A percentile compares a stretch with the other conserved stretches of the same genome.
Conservation (phyloP, 2,329 filamentous ascomycete genomes). For the Bertia moriformis region DNA sequence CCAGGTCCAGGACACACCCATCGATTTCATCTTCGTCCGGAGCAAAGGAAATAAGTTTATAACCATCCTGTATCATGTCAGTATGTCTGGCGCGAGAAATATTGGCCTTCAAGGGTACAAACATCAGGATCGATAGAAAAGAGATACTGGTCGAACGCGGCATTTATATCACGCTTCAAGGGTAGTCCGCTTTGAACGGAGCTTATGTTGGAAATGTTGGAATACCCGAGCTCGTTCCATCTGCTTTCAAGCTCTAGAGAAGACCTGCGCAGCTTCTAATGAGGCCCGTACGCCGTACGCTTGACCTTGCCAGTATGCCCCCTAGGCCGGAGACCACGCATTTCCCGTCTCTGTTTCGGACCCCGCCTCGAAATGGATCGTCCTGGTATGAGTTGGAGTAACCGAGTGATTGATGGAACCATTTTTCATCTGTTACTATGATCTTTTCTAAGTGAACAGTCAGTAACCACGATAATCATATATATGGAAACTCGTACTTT, state of each 20-base stretch:
- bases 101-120: too few species aligned
- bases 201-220: slow-evolving; percentile 6
- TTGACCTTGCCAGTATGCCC: not conserved
- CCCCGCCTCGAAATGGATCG: not conserved
- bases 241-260: slow-evolving; percentile 8
- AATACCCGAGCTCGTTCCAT: slow-evolving; percentile 6
- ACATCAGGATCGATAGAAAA: slow-evolving; percentile 11
- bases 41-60: slow-evolving; percentile 10
- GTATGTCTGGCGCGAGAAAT: slow-evolving; percentile 2
- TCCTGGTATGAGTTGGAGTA: too few species aligned
- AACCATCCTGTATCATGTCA: slow-evolving; percentile 6
- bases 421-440: too few species aligned
- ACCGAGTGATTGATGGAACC: too few species aligned
- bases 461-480: too few species aligned
- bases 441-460: too few species aligned
- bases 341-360: not conserved
- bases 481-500: too few species aligned
- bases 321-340: not conserved
- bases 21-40: slow-evolving; percentile 6
- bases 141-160: slow-evolving; percentile 8
- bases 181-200: slow-evolving; percentile 13
- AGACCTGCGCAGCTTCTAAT: slow-evolving; percentile 12
- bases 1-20: slow-evolving; percentile 6
- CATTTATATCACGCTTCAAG: slow-evolving; percentile 7
- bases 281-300: slow-evolving; percentile 3